A percentile compares a stretch with the other conserved stretches of the same genome.
phyloP scores from a whole-genome alignment of 2,329 filamentous ascomycete genomes.

The Diaporthe destruens region DNA sequence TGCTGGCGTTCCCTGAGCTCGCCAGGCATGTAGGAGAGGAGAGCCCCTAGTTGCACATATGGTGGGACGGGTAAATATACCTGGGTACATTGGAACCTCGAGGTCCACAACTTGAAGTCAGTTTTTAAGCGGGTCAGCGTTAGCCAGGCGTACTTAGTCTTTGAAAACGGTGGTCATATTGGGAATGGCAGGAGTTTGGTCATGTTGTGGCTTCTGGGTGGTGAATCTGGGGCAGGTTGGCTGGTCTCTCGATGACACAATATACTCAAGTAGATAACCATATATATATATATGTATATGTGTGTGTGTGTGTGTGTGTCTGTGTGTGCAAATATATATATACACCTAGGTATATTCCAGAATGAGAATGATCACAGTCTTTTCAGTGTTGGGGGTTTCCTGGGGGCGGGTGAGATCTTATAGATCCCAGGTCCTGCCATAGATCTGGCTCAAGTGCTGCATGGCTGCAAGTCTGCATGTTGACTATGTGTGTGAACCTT shows the following conservation, averaged over 20 bases:
- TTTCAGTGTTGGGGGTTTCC: no score
- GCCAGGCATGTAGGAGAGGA: neutral
- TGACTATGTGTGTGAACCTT: neutral
- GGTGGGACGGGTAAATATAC: neutral
- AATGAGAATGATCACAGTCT: neutral
- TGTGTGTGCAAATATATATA: neutral
- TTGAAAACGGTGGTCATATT: neutral
- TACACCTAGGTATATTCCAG: neutral
- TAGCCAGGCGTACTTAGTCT: neutral
- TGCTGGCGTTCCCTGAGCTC: slow-evolving; percentile 13
- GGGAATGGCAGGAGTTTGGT: neutral
- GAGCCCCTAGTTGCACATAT: neutral
- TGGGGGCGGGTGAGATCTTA: neutral
- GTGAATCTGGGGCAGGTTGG: neutral
- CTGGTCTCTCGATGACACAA: neutral
- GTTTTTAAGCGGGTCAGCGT: neutral
- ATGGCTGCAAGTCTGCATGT: neutral
- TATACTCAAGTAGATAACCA: neutral
- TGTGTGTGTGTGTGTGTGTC: no score
- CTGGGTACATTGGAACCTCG: neutral
- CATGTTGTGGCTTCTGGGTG: neutral
- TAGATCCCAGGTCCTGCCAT: neutral
- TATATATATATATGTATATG: neutral
- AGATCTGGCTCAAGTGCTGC: no score
- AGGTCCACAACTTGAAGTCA: neutral